phyloP scores from a whole-genome alignment of 345 rosid genomes.

The Boechera divaricarpa region DNA sequence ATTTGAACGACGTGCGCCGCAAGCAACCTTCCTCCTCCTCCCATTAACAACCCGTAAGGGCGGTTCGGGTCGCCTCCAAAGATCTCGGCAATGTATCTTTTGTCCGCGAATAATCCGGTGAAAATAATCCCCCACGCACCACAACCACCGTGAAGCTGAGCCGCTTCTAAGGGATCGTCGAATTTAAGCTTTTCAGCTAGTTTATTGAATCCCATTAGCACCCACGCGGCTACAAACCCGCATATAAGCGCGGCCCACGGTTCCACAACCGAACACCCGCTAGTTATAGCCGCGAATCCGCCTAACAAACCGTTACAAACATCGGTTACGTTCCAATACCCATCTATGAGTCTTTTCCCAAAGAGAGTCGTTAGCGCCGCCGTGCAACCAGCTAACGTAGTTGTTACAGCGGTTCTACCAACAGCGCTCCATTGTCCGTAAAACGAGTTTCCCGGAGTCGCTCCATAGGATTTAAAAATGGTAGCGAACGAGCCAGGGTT shows the following conservation, averaged over 20 bases:
- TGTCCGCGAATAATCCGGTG: conserved; percentile 49
- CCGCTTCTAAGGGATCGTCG: conserved; percentile 58
- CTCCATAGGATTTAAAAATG: conserved; percentile 41
- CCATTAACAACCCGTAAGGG: conserved; percentile 51
- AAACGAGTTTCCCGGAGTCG: conserved; percentile 22
- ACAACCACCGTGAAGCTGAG: conserved; percentile 57
- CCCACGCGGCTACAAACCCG: conserved; percentile 55
- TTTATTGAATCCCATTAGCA: conserved; percentile 49
- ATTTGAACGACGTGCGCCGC: conserved; percentile 52
- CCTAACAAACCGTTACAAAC: conserved; percentile 56
- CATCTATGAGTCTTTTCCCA: conserved; percentile 41
- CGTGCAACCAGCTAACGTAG: conserved; percentile 51
- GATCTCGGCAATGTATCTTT: conserved; percentile 41
- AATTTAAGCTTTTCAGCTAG: conserved; percentile 42
- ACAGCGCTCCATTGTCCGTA: conserved; percentile 58
- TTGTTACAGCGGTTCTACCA: conserved; percentile 56
- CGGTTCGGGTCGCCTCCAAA: conserved; percentile 45
- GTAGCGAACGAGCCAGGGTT: conserved; percentile 55
- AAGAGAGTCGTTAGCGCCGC: conserved; percentile 55
- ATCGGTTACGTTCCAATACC: conserved; percentile 52
- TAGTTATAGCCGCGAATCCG: conserved; percentile 55
- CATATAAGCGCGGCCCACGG: conserved; percentile 55
- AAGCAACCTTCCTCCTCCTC: conserved; percentile 51
- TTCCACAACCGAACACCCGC: conserved; percentile 52
- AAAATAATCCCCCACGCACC: conserved; percentile 54